phyloP scores from a whole-genome alignment of 305 asterid genomes.

The Fraxinus velutina region DNA sequence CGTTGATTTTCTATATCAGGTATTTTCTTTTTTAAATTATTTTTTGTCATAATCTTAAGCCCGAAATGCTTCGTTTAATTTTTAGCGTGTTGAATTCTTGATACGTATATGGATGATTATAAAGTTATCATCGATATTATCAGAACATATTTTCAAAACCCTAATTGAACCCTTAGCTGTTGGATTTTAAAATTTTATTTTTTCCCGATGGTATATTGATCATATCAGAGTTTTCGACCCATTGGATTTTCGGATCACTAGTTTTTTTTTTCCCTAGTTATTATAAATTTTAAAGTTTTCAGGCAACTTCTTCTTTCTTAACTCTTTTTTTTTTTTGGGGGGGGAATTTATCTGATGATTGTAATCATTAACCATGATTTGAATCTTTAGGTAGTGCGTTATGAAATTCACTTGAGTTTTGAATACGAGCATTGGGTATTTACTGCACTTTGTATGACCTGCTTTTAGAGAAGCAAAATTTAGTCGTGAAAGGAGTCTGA shows the following conservation, averaged over 20 bases:
- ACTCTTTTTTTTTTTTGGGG: not conserved
- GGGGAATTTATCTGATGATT: constrained; percentile 24
- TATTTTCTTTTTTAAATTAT: not conserved
- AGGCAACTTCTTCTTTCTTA: constrained; percentile 24
- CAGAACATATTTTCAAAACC: constrained; percentile 45
- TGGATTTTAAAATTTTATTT: constrained; percentile 12
- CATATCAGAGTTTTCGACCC: constrained; percentile 43
- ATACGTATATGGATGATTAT: not conserved
- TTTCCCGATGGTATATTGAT: constrained; percentile 28
- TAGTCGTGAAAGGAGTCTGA: constrained; percentile 22
- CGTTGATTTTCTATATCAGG: constrained; percentile 33
- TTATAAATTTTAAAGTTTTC: constrained; percentile 29
- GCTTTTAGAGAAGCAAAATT: constrained; percentile 20
- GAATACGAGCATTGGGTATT: constrained; percentile 30
- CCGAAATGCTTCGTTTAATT: not conserved
- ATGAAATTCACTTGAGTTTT: constrained; percentile 19
- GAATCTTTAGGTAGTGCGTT: constrained; percentile 31
- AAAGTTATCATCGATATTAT: not conserved
- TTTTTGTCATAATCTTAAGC: not conserved
- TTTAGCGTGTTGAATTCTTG: not conserved
- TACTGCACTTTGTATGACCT: not conserved
- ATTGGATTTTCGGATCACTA: constrained; percentile 49
- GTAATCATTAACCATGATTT: not conserved
- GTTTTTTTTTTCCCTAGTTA: constrained; percentile 23
- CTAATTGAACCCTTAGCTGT: constrained; percentile 60